Base-by-base conservation (phyloP, 768 basidiomycete genomes). In the Macrolepiota fuliginosa region DNA sequence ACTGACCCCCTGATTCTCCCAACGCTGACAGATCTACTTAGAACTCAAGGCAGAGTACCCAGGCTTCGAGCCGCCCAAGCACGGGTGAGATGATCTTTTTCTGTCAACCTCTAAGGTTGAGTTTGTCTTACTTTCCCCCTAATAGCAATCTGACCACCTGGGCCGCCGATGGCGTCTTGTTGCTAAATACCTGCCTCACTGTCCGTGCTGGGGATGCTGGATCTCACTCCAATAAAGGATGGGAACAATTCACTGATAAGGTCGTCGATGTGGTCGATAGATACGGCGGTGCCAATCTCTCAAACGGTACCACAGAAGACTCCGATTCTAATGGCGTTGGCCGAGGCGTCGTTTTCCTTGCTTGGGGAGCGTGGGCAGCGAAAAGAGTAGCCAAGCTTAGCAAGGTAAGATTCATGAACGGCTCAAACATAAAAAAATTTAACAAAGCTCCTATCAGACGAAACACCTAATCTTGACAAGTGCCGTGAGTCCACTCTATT, bases 161-260 rank as follows among this genome's bases (percentile, higher is more conserved):
- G 90, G 92, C 94, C 1, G 78, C 85, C 62, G 88, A 89, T 61
- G 96, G 96, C 54, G 95, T 98, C 42, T 79, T 97, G 62, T 83
- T 96, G 73, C 83, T 97, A 51, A 98, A 97, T 77, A 92, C 94
- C n/a, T 90, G 88, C 62, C 81, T 98, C 53, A 96, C 96, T 1
- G 96, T 97, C 40, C 83, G 85, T 57, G 89, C 90, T 0, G 81
- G 82, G 60, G 67, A 82, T 58, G 85, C 96, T 17, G 91, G 84
- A 39, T 94, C 94, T 55, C 96, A 97, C 73, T 83, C 87, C 42
- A 84, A 85, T 67, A 87, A 81, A 72, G 96, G 96, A 59, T 97
- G 96, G 96, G 94, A 97, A 72, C 74, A 81, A 54, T 97, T 96
- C 71, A 97, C 95, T 3, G 91, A 89, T 65, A 77, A 73, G 65